Evolutionary conservation across 768 basidiomycete genomes (phyloP).

Genomic region (Leccinum truebloodii): DNA sequence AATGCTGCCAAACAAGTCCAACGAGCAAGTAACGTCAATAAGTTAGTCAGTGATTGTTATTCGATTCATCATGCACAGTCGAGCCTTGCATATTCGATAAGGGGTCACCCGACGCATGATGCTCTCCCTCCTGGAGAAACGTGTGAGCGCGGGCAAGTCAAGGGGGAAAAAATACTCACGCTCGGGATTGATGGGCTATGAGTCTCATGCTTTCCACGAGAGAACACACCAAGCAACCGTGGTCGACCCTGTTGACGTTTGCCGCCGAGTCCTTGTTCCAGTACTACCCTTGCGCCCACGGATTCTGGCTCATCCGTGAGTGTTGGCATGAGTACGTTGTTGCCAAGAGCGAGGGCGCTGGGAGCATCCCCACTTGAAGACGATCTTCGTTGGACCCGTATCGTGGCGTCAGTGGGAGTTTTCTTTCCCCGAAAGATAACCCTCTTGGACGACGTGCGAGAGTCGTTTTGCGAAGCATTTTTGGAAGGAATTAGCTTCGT

Average conservation of each 20-base stretch:
- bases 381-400: conserved; percentile 20
- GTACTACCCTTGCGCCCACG: conserved; percentile 21
- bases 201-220: conserved; percentile 24
- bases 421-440: conserved; percentile 21
- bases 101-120: conserved; percentile 6
- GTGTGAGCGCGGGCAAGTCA: not conserved
- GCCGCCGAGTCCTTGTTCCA: conserved; percentile 13
- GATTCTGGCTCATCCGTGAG: conserved; percentile 46
- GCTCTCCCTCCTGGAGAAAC: conserved; percentile 9
- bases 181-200: conserved; percentile 1
- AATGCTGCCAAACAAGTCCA: not conserved
- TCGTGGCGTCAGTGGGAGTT: conserved; percentile 13
- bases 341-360: not conserved
- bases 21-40: conserved; percentile 3
- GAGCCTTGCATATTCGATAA: conserved; percentile 2
- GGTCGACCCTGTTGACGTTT: conserved; percentile 30
- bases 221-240: conserved; percentile 32
- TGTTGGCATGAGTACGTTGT: conserved; percentile 30
- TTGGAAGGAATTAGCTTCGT: conserved; percentile 64
- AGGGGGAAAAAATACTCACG: conserved; percentile 13
- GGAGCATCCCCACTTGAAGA: conserved; percentile 22
- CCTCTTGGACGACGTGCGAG: conserved; percentile 26
- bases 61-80: conserved; percentile 6
- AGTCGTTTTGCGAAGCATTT: conserved; percentile 31
- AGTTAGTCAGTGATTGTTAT: conserved; percentile 7